Base-by-base conservation (phyloP, 306 rosid genomes). In the Inga leiocalycina region DNA sequence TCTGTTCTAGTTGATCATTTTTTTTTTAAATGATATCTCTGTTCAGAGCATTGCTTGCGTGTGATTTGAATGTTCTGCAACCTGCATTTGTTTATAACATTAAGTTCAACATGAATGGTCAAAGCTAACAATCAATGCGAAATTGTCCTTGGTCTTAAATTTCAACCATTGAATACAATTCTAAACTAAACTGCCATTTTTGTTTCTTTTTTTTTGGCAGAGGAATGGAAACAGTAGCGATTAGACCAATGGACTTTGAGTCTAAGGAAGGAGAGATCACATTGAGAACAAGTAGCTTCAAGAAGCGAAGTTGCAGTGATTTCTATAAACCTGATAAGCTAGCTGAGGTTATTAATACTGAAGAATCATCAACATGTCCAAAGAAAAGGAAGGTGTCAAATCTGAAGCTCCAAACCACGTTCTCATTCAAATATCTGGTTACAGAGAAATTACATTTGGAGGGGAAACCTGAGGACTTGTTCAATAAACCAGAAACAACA, bases 381-480 rank as follows among this genome's bases (percentile, higher is more conserved):
- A 84, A 76, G 78, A 86, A 82, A 85, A 89, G 84, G 75, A 88
- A 85, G 57, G 43, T 77, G 77, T 74, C 78, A 76, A 66, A 83
- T 17, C 76, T 85, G 66, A 87, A 83, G 83, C 90, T 84, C 39
- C 84, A 79, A 54, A 87, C 82, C 46, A 17, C 80, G 43, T 72
- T 79, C 86, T 67, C 89, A 4, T 85, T 79, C 82, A 57, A 52
- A 66, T 82, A 72, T 62, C 51, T 75, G 8, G 19, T 80, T 65
- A 32, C 61, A 71, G 66, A 71, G n/a, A 79, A 66, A 24, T 82
- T 70, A 72, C 39, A 34, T 57, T 46, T 65, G 71, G 78, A 80
- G 59, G 78, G 78, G 56, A 62, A 84, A 57, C 48, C 20, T 43
- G 70, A 85, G 70, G 73, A 49, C 13, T 69, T 59, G 45, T 15